A percentile compares a stretch with the other conserved stretches of the same genome.
Conservation (phyloP, 139 green algal species). For the Tetradesmus lagerheimii region DNA sequence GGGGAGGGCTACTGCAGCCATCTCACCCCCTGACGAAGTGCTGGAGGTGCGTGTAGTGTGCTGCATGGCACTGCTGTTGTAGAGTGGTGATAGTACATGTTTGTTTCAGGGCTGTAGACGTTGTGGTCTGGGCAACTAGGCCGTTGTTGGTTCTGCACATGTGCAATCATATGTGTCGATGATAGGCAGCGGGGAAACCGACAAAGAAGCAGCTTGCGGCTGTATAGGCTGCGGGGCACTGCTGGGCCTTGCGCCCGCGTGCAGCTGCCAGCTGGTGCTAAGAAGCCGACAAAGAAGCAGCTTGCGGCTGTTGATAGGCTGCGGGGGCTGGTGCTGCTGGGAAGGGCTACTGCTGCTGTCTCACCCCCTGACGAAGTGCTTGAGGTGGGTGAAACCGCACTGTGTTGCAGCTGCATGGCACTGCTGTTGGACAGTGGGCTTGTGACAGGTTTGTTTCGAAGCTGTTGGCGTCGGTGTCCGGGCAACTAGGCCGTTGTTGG, state of each 20-base stretch:
- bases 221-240: too few relatives aligned
- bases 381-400: not conserved
- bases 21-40: not conserved
- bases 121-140: too few relatives aligned
- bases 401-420: not conserved
- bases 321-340: constrained; percentile 25
- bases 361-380: not conserved
- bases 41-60: not conserved
- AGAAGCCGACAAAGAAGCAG: not conserved
- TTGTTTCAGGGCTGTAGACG: too few relatives aligned
- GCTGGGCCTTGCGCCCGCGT: too few relatives aligned
- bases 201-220: too few relatives aligned
- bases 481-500: not conserved
- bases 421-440: not conserved
- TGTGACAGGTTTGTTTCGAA: not conserved
- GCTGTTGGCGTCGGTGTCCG: not conserved
- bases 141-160: too few relatives aligned
- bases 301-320: constrained; percentile 5
- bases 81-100: too few relatives aligned
- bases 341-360: not conserved
- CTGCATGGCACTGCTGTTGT: too few relatives aligned
- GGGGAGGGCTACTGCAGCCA: not conserved
- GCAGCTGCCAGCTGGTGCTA: not conserved
- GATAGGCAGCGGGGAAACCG: too few relatives aligned
- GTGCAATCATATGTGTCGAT: too few relatives aligned